Base-by-base conservation (phyloP, 345 rosid species). In the Gossypioides kirkii region DNA sequence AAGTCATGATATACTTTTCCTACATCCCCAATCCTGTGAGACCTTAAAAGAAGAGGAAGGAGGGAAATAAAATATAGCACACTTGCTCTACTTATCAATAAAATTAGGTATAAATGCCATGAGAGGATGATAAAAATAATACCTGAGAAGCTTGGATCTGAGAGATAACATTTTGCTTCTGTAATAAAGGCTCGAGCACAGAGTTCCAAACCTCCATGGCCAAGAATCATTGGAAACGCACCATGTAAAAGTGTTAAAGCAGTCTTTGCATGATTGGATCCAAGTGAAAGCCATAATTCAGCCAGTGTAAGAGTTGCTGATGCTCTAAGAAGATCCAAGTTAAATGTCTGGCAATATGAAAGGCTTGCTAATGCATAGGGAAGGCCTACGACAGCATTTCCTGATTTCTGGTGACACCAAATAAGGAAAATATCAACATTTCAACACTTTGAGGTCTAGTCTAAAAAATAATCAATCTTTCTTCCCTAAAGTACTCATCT, bases 311-410 rank as follows among this genome's bases (percentile, higher is more conserved):
- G 87, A 72, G 93, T 86, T 63, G 96, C 98, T 41, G 98, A 91
- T 55, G 98, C 99, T 86, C 85, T 86, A 72, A 95, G 96, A 83
- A 95, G 99, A 85, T 92, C 99, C 91, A 92, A 83, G 74, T 95
- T 95, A 77, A 89, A 90, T 74, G 97, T 87, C 80, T 89, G 98
- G 76, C 97, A 92, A 83, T 89, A 95, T 6, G 99, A 92, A 77
- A 95, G 89, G 87, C 96, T 86, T 71, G 98, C 98, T 81, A 91
- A 79, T 50, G 93, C 96, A 84, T 91, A 91, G 74, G 97, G 99
- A 84, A 95, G 89, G 68, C 97, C 98, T 78, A 88, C 72, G 79
- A 92, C 97, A 73, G 97, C 89, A 82, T 95, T 95, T 72, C 98
- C 99, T 26, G 99, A 91, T 86, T 88, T 91, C 99, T 95, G 87